Evolutionary conservation across 2,329 filamentous ascomycete genomes (phyloP), one percentile per base, ranked within the genome.

Genomic region (Pseudomassariella vexata): DNA sequence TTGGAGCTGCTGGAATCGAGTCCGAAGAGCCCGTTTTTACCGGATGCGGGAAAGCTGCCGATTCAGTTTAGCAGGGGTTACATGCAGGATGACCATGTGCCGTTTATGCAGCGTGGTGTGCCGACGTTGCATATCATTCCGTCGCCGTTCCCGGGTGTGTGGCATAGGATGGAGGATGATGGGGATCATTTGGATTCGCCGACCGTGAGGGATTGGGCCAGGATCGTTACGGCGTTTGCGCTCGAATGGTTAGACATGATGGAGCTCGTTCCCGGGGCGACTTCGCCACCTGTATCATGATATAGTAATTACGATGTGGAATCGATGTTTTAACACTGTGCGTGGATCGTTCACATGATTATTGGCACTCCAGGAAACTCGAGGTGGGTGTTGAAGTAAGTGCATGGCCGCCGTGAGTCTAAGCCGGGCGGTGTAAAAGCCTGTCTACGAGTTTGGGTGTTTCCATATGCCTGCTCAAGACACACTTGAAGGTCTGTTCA

Each of bases 201-300:
- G 11, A 85, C 82, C 0, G 77, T 85, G 18, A 71, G 83, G 49
- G 85, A 92, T 54, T 92, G 85, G 85, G 71, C 79, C 12, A 73
- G 71, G 46, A 72, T 92, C 19, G 65, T 85, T 3, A 77, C 79
- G 1, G 84, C 76, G 0, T 92, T 92, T 60, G 70, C 76, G 26
- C 73, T 81, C 4, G 85, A 90, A 53, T 92, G 85, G 82, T 68
- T 92, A 65, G 85, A 88, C 45, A 61, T 89, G 50, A 60, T 57
- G 53, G 56, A 61, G 39, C 51, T 62, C 6, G 48, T 54, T 35
- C 52, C 58, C 10, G 44, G 46, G 28, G n/a, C n/a, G n/a, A n/a
- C n/a, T n/a, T n/a, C n/a, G n/a, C n/a, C 40, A 43, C 14, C 20
- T 19, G 6, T 16, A 17, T 27, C 8, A 8, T 23, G n/a, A 23